Base-by-base conservation (phyloP, 768 basidiomycete genomes). In the Lentinus tigrinus region DNA sequence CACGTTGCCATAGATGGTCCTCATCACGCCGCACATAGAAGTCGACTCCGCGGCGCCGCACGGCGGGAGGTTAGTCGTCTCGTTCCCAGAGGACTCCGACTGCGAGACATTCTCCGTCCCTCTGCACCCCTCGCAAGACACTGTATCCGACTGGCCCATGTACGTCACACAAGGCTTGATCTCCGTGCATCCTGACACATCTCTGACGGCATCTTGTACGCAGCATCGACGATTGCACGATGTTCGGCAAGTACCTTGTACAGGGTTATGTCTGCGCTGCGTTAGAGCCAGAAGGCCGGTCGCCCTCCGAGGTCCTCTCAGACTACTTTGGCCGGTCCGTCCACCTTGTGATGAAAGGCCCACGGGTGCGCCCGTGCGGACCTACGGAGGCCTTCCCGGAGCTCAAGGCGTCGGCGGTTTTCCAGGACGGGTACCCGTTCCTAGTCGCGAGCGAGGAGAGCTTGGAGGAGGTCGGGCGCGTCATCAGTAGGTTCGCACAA, bases 361-460 rank as follows among this genome's bases (percentile, higher is more conserved):
- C 82, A 1, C 70, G 70, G 21, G 69, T 77, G 26, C 84, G 90
- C 9, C 57, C 54, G 0, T 80, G 82, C 51, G 73, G 72, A 24
- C 77, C 85, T 9, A 86, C 88, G 2, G 26, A 54, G 7, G 71
- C 75, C 21, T 87, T 85, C 63, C 88, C 89, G 5, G 66, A 79
- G n/a, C 72, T 90, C 50, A 72, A 80, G 27, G 83, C 81, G 3
- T 80, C 77, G 14, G 73, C 81, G 4, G 74, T 79, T 57, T 89
- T 80, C 68, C 87, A 91, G 69, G 90, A 91, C 60, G 84, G 82
- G 54, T 92, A 83, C 66, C 89, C 90, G 1, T 64, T 93, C 48
- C 71, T 89, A 34, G 65, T 92, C 6, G 73, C 88, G 27, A 87
- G 85, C 24, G 81, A 87, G 68, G 85, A 92, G 72, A 87, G 84